Percentiles rank a stretch among this genome's conserved stretches.
Conservation (phyloP, 2,329 filamentous ascomycete species). For the Beauveria australis region DNA sequence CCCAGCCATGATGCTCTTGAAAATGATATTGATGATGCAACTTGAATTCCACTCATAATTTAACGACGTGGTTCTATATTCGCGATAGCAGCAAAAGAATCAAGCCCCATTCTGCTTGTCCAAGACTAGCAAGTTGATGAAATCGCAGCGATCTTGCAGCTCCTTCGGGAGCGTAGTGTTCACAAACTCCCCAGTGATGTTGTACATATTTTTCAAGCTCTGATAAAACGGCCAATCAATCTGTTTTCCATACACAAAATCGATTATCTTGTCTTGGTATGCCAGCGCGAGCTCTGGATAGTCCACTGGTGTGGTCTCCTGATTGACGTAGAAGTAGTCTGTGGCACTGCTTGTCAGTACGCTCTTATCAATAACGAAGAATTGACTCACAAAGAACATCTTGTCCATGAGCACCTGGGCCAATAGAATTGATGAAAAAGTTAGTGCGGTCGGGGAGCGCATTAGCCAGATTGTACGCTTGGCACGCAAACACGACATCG, state of each 20-base stretch:
- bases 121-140: slow-evolving; percentile 9
- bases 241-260: slow-evolving; percentile 13
- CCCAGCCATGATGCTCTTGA: neutral
- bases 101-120: slow-evolving; percentile 12
- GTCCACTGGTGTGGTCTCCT: slow-evolving; percentile 9
- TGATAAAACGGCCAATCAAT: slow-evolving; percentile 13
- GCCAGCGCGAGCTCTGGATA: slow-evolving; percentile 8
- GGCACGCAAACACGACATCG: slow-evolving; percentile 17
- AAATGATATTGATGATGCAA: neutral
- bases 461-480: slow-evolving; percentile 14
- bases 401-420: slow-evolving; percentile 12
- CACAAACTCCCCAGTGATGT: slow-evolving; percentile 11
- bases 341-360: neutral
- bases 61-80: neutral
- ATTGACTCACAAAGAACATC: slow-evolving; percentile 13
- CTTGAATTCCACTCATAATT: neutral
- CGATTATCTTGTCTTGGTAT: slow-evolving; percentile 13
- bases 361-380: too few species aligned
- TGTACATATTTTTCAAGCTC: slow-evolving; percentile 6
- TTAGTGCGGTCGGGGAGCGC: slow-evolving; percentile 5
- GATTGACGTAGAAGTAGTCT: slow-evolving; percentile 13
- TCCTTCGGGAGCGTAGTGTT: neutral
- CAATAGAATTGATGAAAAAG: slow-evolving; percentile 13
- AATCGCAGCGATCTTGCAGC: slow-evolving; percentile 11
- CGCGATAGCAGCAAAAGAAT: neutral